Conservation (phyloP, 225 moss, liverwort and hornwort genomes). For the Physcomitrellopsis africana region DNA sequence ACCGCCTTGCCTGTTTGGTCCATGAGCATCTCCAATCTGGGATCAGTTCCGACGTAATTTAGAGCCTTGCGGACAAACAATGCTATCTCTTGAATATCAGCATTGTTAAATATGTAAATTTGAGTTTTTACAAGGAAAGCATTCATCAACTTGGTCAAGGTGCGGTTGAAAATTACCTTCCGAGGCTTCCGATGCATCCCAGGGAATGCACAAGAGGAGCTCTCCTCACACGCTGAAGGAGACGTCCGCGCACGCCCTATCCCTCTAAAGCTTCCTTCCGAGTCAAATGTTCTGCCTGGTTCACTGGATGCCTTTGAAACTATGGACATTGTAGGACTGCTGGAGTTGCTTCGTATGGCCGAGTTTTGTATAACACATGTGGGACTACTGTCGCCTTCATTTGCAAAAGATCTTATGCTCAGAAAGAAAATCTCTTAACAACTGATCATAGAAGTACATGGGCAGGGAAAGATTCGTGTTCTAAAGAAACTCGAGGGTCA, state of each 20-base stretch:
- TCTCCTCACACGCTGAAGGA: conserved; percentile 20
- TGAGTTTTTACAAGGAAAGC: too few species aligned
- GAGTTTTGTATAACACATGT: conserved; percentile 58
- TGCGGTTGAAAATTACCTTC: conserved; percentile 26
- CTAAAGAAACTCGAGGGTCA: background rate
- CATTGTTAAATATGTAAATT: too few species aligned
- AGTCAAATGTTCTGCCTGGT: conserved; percentile 16
- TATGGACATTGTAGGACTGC: conserved; percentile 55
- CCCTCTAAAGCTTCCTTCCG: conserved; percentile 16
- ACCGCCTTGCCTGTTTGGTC: conserved; percentile 25
- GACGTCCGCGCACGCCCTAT: conserved; percentile 4
- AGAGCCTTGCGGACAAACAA: too few species aligned
- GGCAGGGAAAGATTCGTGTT: background rate
- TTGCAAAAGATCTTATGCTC: background rate
- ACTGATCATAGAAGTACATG: background rate
- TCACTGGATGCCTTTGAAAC: conserved; percentile 52
- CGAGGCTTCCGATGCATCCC: conserved; percentile 9
- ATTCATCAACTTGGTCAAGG: too few species aligned
- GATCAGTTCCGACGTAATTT: background rate
- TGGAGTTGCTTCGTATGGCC: conserved; percentile 44
- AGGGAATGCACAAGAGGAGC: conserved; percentile 8
- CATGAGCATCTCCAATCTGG: conserved; percentile 34
- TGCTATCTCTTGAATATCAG: too few species aligned
- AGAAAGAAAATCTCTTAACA: background rate
- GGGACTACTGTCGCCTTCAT: conserved; percentile 49